Conservation (phyloP, 2,329 filamentous ascomycete genomes). For the Xylaria sp. region DNA sequence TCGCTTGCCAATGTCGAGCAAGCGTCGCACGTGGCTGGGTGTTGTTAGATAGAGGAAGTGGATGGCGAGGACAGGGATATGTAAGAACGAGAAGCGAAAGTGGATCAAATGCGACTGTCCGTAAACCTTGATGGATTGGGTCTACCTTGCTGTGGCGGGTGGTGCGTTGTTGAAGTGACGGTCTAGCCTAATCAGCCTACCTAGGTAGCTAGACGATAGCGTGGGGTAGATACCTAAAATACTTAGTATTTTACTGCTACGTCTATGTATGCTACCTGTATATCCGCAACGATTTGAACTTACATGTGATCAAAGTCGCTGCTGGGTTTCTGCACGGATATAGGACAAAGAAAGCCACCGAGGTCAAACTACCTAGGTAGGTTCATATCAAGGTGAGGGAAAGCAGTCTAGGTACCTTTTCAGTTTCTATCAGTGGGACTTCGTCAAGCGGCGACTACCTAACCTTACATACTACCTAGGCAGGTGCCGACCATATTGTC, state of each 20-base stretch:
- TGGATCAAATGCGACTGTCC: slow-evolving; percentile 11
- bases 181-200: background rate
- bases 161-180: background rate
- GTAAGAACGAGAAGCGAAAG: slow-evolving; percentile 5
- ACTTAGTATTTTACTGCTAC: too few relatives aligned
- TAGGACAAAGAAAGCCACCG: background rate
- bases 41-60: slow-evolving; percentile 29
- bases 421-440: too few relatives aligned
- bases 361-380: background rate
- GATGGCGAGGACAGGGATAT: slow-evolving; percentile 34
- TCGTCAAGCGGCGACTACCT: too few relatives aligned
- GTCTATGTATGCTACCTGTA: too few relatives aligned
- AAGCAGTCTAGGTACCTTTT: background rate
- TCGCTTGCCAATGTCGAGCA: slow-evolving; percentile 36
- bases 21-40: slow-evolving; percentile 29
- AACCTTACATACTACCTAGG: too few relatives aligned
- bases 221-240: too few relatives aligned
- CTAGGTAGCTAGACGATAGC: background rate
- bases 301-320: background rate
- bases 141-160: background rate
- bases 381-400: background rate
- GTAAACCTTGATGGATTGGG: background rate
- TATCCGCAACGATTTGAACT: background rate
- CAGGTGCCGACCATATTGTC: too few relatives aligned
- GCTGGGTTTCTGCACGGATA: background rate